A percentile compares a stretch with the other conserved stretches of the same genome.
Conservation (phyloP, 306 rosid species). For the Castanea mollissima region DNA sequence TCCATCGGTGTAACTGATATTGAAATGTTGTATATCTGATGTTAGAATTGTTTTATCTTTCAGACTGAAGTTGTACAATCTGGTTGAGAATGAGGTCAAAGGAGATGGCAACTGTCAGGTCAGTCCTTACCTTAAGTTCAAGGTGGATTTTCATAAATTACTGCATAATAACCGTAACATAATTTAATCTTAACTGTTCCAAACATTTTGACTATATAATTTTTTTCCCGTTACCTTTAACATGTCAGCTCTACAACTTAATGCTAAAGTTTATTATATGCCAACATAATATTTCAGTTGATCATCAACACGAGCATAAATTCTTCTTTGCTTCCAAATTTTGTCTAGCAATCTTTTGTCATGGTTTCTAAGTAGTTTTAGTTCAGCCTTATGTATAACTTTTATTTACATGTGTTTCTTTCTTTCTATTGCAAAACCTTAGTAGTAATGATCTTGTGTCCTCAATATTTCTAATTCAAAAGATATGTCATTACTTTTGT, state of each 20-base stretch:
- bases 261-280: neutral
- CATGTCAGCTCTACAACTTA: no score
- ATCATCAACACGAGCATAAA: no score
- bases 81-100: slow-evolving; percentile 71
- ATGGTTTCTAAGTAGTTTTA: neutral
- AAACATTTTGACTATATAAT: no score
- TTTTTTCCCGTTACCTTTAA: no score
- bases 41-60: slow-evolving; percentile 16
- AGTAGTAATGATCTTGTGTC: neutral
- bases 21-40: slow-evolving; percentile 24
- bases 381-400: neutral
- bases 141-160: neutral
- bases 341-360: no score
- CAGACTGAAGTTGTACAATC: slow-evolving; percentile 79
- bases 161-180: no score
- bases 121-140: slow-evolving; percentile 15
- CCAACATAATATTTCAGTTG: no score
- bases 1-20: neutral
- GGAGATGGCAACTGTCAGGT: slow-evolving; percentile 99
- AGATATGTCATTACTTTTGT: slow-evolving; percentile 23
- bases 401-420: neutral
- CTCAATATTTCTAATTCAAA: slow-evolving; percentile 2
- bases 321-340: no score
- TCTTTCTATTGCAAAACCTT: neutral
- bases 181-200: no score